Conservation (phyloP, 2,329 filamentous ascomycete genomes). For the Aspergillus pseudonomiae region DNA sequence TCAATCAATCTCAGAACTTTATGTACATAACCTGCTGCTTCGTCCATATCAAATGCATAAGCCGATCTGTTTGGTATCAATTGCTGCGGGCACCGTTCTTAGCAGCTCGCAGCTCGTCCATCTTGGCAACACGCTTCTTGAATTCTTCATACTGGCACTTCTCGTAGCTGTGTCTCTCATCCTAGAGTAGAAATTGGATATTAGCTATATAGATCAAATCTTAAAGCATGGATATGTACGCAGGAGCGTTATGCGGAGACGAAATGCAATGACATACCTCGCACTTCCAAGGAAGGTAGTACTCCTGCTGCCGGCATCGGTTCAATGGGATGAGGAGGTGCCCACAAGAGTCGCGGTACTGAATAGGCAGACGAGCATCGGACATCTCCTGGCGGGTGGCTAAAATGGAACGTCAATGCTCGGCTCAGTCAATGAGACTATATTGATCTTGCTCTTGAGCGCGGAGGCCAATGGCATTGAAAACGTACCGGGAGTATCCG, state of each 20-base stretch:
- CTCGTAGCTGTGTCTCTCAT: slow-evolving; percentile 96
- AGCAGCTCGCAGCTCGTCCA: slow-evolving; percentile 89
- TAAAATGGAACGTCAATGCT: slow-evolving; percentile 21
- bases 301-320: slow-evolving; percentile 87
- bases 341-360: slow-evolving; percentile 95
- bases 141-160: slow-evolving; percentile 99
- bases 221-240: not conserved
- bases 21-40: slow-evolving; percentile 44
- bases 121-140: slow-evolving; percentile 97
- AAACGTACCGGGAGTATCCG: slow-evolving; percentile 42
- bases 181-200: slow-evolving; percentile 54
- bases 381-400: slow-evolving; percentile 81
- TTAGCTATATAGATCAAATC: slow-evolving; percentile 7
- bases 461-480: slow-evolving; percentile 27
- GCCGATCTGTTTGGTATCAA: slow-evolving; percentile 46
- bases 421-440: slow-evolving; percentile 10
- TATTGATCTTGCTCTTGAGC: slow-evolving; percentile 12
- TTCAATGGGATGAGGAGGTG: slow-evolving; percentile 94
- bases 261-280: slow-evolving; percentile 63
- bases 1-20: slow-evolving; percentile 39
- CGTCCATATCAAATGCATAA: slow-evolving; percentile 30
- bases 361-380: slow-evolving; percentile 80
- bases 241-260: not conserved
- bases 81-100: slow-evolving; percentile 87
- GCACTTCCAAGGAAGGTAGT: slow-evolving; percentile 97